Base-by-base conservation (phyloP, 2,329 filamentous ascomycete species). In the Penicillium nordicum region DNA sequence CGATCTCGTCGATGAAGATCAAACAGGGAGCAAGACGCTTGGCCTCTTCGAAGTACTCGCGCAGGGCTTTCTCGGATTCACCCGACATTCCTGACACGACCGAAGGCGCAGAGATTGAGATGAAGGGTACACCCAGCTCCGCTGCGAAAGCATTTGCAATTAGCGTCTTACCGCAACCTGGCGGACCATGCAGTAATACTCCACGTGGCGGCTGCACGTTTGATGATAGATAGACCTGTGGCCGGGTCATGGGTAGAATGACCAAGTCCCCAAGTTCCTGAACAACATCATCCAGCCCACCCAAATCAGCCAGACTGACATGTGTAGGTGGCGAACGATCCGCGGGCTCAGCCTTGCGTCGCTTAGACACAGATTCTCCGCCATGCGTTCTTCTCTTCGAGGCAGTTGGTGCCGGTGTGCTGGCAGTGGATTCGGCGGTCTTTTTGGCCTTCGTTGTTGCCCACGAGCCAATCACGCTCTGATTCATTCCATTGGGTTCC, bases 1-100 rank as follows among this genome's bases (percentile, higher is more conserved):
- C 92, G 50, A 97, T 90, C 64, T 96, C 88, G 64, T 96, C 92
- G 55, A 97, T 89, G 68, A 97, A 95, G 5, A 99, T 82, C 5
- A 99, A 80, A 67, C 91, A 96, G 0, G 94, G 94, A 0, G 93
- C 92, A 37, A 92, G 82, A 53, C 85, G 83, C 70, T 90, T 90
- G 0, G 94, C 94, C 68, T 94, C 90, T 12, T 97, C 92, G 59
- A 95, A 95, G 46, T 91, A 82, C 62, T 93, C 89, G 36, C 90
- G 81, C 29, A 96, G 84, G 58, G 91, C 90, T 76, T 92, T 92
- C 72, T 96, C 90, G 0, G 89, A 93, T 69, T 94, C 91, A 65
- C 90, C 90, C 34, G 89, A 94, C 86, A 93, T 94, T 21, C 90
- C 90, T 16, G 88, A 90, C 0, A 95, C 87, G 34, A 95, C 83